These are phyloP conservation scores for Boletus semigastroideus DNA, from an alignment of 1,284 basidiomycete species.

Conservation along the genomic window DNA sequence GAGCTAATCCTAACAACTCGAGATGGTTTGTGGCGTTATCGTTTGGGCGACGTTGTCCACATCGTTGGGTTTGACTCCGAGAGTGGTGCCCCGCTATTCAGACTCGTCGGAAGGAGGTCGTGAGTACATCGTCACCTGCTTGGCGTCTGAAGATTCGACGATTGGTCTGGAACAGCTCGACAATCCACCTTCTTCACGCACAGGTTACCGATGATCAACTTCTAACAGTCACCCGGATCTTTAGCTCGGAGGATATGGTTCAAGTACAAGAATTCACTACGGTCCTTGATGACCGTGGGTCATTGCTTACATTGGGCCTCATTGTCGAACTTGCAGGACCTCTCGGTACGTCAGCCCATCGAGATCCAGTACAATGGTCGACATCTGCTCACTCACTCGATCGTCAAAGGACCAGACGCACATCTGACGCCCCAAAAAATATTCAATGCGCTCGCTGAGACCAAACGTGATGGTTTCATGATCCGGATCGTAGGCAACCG, in stretches of 20 bases:
- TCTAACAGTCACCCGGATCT: background rate
- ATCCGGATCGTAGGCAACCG: too few relatives aligned
- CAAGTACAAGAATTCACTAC: conserved; percentile 19
- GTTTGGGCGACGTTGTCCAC: conserved; percentile 19
- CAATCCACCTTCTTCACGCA: conserved; percentile 4
- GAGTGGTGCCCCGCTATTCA: conserved; percentile 11
- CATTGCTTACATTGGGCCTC: conserved; percentile 13
- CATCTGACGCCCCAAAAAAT: conserved; percentile 3
- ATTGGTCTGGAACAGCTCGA: conserved; percentile 5
- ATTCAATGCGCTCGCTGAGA: conserved; percentile 13
- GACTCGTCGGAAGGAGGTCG: conserved; percentile 15
- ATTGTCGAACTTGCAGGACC: conserved; percentile 17
- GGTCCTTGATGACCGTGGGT: conserved; percentile 13
- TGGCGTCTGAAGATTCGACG: background rate
- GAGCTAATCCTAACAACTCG: conserved; percentile 21
- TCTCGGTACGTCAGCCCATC: conserved; percentile 5
- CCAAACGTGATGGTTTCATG: too few relatives aligned
- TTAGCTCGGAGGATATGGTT: conserved; percentile 5
- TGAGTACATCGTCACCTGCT: background rate
- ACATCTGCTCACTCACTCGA: background rate
- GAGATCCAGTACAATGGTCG: background rate
- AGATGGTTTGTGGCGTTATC: conserved; percentile 28
- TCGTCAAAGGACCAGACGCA: conserved; percentile 6
- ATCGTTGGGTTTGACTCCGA: conserved; percentile 17
- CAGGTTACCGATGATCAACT: conserved; percentile 15